Percentiles rank a stretch among this genome's conserved stretches.
Conservation (phyloP, 2,329 filamentous ascomycete species). For the Aspergillus ustus region DNA sequence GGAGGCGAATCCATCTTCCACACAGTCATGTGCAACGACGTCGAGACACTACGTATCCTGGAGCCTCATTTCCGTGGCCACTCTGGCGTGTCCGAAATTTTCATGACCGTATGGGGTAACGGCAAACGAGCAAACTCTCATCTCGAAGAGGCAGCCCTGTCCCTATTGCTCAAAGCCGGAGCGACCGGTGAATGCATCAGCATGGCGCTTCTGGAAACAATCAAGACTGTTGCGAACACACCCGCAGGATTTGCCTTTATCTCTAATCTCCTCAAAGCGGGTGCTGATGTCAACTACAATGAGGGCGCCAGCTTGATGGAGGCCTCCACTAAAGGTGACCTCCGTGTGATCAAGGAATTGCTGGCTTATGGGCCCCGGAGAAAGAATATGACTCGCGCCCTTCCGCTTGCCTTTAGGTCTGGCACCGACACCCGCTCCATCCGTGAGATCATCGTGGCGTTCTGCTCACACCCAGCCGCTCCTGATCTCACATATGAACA, state of each 20-base stretch:
- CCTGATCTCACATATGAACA: slow-evolving; percentile 13
- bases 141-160: slow-evolving; percentile 13
- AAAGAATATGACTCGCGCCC: not conserved
- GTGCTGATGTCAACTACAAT: slow-evolving; percentile 17
- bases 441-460: slow-evolving; percentile 13
- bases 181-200: slow-evolving; percentile 8
- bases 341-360: slow-evolving; percentile 6
- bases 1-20: slow-evolving; percentile 17
- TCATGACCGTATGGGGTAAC: slow-evolving; percentile 11
- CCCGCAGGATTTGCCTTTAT: slow-evolving; percentile 8
- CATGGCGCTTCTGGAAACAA: slow-evolving; percentile 12
- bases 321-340: slow-evolving; percentile 4
- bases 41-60: slow-evolving; percentile 3
- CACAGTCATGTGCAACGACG: slow-evolving; percentile 11
- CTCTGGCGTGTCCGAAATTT: slow-evolving; percentile 6
- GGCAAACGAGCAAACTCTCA: slow-evolving; percentile 14
- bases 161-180: slow-evolving; percentile 3
- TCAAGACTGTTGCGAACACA: slow-evolving; percentile 4
- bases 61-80: slow-evolving; percentile 12
- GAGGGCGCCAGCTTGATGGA: slow-evolving; percentile 8
- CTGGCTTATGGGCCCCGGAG: slow-evolving; percentile 1
- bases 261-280: slow-evolving; percentile 3
- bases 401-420: slow-evolving; percentile 11
- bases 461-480: slow-evolving; percentile 9
- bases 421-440: not conserved